A percentile compares a stretch with the other conserved stretches of the same genome.
Conservation (phyloP, 495 filamentous ascomycete species). For the Pyrenula aspistea region DNA sequence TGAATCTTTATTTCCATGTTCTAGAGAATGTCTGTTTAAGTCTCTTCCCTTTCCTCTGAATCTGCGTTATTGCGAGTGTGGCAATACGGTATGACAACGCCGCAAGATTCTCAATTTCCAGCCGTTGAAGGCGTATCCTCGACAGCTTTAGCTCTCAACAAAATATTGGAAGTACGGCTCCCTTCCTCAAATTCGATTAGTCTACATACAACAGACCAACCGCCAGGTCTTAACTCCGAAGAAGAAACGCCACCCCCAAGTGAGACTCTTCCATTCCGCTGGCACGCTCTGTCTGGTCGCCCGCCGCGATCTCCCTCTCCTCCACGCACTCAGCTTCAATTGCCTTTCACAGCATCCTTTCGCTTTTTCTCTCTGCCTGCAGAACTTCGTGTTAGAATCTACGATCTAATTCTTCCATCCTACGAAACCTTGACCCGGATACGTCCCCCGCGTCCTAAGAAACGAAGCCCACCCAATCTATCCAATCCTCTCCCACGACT, state of each 20-base stretch:
- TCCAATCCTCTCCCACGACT: slow-evolving; percentile 28
- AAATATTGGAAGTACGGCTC: too few relatives aligned
- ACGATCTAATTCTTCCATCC: slow-evolving; percentile 44
- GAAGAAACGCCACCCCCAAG: neutral
- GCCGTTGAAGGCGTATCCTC: too few relatives aligned
- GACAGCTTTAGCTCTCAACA: too few relatives aligned
- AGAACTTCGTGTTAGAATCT: slow-evolving; percentile 64
- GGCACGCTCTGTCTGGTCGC: slow-evolving; percentile 18
- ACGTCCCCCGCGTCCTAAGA: slow-evolving; percentile 17
- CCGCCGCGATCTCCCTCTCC: slow-evolving; percentile 16
- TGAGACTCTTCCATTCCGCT: slow-evolving; percentile 16
- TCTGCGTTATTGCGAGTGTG: too few relatives aligned
- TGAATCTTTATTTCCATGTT: too few relatives aligned
- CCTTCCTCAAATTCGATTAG: too few relatives aligned
- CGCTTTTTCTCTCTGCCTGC: slow-evolving; percentile 66
- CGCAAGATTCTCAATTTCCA: too few relatives aligned
- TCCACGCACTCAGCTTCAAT: neutral
- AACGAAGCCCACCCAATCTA: slow-evolving; percentile 23
- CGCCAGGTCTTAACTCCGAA: too few relatives aligned
- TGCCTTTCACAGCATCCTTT: slow-evolving; percentile 32
- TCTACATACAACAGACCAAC: too few relatives aligned
- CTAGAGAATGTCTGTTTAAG: too few relatives aligned
- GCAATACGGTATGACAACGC: too few relatives aligned
- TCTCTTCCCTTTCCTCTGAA: too few relatives aligned
- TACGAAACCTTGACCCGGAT: slow-evolving; percentile 13